Conservation (phyloP, 1,139 yeast species). For the Geotrichum aggregatum region DNA sequence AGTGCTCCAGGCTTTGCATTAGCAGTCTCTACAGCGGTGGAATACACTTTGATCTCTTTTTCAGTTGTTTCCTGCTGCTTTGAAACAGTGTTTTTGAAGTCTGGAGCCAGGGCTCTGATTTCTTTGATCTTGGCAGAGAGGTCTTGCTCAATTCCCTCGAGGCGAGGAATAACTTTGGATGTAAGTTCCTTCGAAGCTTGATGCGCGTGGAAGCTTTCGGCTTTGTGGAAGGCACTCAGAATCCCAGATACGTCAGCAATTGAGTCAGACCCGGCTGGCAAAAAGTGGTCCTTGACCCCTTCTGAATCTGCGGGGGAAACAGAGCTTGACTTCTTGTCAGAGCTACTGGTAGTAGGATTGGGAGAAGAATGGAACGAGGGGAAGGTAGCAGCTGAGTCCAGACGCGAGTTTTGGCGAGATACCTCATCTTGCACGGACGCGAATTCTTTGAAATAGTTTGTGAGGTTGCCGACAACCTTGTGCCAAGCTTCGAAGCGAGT, state of each 20-base stretch:
- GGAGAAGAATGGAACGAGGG: conserved; percentile 42
- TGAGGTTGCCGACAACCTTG: conserved; percentile 65
- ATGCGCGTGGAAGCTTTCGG: conserved; percentile 62
- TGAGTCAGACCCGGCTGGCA: conserved; percentile 77
- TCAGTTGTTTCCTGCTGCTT: conserved; percentile 63
- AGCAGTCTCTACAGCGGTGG: conserved; percentile 32
- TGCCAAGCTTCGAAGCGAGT: conserved; percentile 85
- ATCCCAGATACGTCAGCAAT: conserved; percentile 75
- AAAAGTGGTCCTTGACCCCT: conserved; percentile 42
- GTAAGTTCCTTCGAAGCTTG: conserved; percentile 69
- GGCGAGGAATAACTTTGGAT: conserved; percentile 67
- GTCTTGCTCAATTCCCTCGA: conserved; percentile 81
- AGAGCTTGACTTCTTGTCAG: conserved; percentile 35
- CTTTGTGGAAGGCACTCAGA: conserved; percentile 67
- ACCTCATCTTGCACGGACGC: conserved; percentile 84
- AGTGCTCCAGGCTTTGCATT: conserved; percentile 35
- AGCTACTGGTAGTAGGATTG: conserved; percentile 17
- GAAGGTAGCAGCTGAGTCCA: conserved; percentile 71
- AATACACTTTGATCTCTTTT: conserved; percentile 30
- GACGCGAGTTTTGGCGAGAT: conserved; percentile 72
- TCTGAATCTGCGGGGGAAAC: conserved; percentile 20
- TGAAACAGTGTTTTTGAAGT: conserved; percentile 70
- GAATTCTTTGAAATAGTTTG: conserved; percentile 70
- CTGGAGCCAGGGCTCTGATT: conserved; percentile 73
- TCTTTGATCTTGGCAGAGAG: conserved; percentile 79